These are phyloP conservation scores for Dothideomycetes sp. DNA, from an alignment of 2,329 filamentous ascomycete species.

Conservation along the genomic window DNA sequence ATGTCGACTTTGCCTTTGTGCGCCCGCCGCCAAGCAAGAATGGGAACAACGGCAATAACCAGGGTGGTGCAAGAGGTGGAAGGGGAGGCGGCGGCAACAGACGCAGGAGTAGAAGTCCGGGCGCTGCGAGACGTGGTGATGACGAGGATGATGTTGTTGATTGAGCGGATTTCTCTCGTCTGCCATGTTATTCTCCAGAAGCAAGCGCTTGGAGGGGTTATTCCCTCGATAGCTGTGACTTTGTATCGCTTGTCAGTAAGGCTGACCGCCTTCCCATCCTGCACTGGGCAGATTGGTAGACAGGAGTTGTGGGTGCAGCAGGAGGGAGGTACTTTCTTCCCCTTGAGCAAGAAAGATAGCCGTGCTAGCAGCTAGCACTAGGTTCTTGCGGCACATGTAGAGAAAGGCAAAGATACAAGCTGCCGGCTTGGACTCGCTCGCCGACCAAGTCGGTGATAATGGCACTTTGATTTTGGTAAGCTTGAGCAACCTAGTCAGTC, in stretches of 20 bases:
- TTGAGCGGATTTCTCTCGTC: too few relatives aligned
- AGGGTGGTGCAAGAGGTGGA: slow-evolving; percentile 11
- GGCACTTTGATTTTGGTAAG: background rate
- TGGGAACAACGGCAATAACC: slow-evolving; percentile 19
- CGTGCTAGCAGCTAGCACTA: too few relatives aligned
- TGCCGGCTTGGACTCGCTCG: background rate
- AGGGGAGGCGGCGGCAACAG: background rate
- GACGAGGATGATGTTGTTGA: background rate
- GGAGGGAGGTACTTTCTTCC: too few relatives aligned
- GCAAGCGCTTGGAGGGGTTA: too few relatives aligned
- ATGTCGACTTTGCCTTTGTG: slow-evolving; percentile 78
- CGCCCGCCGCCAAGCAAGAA: slow-evolving; percentile 58
- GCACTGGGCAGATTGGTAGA: too few relatives aligned
- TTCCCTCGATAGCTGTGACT: too few relatives aligned
- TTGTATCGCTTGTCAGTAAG: too few relatives aligned
- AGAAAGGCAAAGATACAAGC: background rate
- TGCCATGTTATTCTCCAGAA: too few relatives aligned
- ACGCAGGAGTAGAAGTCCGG: background rate
- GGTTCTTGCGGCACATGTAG: background rate
- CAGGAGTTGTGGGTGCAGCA: too few relatives aligned
- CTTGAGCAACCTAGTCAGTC: too few relatives aligned
- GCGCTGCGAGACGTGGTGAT: background rate
- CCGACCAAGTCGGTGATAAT: background rate
- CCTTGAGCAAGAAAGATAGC: too few relatives aligned
- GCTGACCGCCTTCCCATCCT: too few relatives aligned